Percentiles rank a stretch among this genome's conserved stretches.
Conservation (phyloP, 2,329 filamentous ascomycete genomes). For the Stemphylium vesicarium region DNA sequence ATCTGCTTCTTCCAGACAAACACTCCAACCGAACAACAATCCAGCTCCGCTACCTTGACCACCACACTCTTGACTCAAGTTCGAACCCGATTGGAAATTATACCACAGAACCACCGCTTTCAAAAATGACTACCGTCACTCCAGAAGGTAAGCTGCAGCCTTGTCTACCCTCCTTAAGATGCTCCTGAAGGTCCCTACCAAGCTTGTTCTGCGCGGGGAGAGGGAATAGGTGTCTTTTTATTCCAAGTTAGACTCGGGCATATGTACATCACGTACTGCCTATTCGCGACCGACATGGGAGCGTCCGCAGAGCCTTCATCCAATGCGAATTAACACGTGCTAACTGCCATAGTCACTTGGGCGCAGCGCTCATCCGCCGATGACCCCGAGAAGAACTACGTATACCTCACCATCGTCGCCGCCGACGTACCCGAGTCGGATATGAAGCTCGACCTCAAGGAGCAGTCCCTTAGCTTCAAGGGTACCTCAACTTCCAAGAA, state of each 20-base stretch:
- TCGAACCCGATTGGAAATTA: conserved; percentile 3
- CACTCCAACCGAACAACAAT: conserved; percentile 22
- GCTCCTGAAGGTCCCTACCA: neutral
- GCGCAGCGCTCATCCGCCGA: conserved; percentile 88
- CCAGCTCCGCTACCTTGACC: conserved; percentile 4
- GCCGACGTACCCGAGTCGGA: conserved; percentile 79
- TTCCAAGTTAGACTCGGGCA: neutral
- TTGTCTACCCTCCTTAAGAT: conserved; percentile 13
- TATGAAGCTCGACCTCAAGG: conserved; percentile 76
- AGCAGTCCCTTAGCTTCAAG: conserved; percentile 79
- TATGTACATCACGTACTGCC: neutral
- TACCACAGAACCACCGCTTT: conserved; percentile 6
- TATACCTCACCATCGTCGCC: conserved; percentile 91
- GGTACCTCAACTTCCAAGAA: conserved; percentile 85
- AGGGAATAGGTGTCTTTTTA: neutral
- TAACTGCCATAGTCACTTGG: conserved; percentile 78
- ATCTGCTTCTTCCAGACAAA: conserved; percentile 31
- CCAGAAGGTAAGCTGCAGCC: conserved; percentile 51
- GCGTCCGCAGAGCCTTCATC: conserved; percentile 10
- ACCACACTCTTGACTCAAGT: neutral
- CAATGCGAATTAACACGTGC: conserved; percentile 1
- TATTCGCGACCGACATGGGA: neutral
- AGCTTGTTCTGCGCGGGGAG: neutral
- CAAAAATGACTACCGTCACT: conserved; percentile 42
- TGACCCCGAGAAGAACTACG: conserved; percentile 87